Base-by-base conservation (phyloP, 352 stramenopile genomes). In the Phytophthora meadii region DNA sequence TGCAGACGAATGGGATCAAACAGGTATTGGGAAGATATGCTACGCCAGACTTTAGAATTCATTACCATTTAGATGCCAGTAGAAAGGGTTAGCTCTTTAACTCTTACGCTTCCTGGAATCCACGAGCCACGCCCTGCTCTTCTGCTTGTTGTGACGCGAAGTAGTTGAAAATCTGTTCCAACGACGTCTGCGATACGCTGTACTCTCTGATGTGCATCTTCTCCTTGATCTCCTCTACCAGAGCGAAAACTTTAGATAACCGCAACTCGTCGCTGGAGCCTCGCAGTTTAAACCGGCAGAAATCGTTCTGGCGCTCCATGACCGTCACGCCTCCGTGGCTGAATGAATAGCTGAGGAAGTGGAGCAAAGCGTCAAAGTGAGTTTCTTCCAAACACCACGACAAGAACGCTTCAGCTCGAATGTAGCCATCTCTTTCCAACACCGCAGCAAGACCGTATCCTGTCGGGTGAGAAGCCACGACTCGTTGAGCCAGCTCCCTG, bases 161-260 rank as follows among this genome's bases (percentile, higher is more conserved):
- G 12, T 67, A 74, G 64, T 97, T 96, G 73, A 97, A 97, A 22
- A 97, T 93, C 66, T 97, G 90, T 76, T 97, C 89, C 34, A 97
- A 54, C 17, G 88, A 93, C 8, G 88, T 96, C 62, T 97, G 90
- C 27, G 74, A 93, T n/a, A 97, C 75, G 39, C 81, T 88, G 74
- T 97, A 97, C 50, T 96, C 89, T 12, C 81, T 73, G 49, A 98
- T 93, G 46, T 76, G 28, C 54, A 94, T 61, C 49, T 80, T 62
- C 7, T 65, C 41, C 54, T 89, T 88, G 15, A 69, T 59, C 0
- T 62, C 59, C 72, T 97, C 89, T 11, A 97, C 68, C 5, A 92
- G 60, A 4, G 74, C 81, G 56, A 97, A 96, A 25, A 97, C 77
- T 34, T 88, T 77, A 1, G 76, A 85, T 34, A 97, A 62, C 8